phyloP scores from a whole-genome alignment of 192 early-diverging fungal species.

The Cladochytrium replicatum region DNA sequence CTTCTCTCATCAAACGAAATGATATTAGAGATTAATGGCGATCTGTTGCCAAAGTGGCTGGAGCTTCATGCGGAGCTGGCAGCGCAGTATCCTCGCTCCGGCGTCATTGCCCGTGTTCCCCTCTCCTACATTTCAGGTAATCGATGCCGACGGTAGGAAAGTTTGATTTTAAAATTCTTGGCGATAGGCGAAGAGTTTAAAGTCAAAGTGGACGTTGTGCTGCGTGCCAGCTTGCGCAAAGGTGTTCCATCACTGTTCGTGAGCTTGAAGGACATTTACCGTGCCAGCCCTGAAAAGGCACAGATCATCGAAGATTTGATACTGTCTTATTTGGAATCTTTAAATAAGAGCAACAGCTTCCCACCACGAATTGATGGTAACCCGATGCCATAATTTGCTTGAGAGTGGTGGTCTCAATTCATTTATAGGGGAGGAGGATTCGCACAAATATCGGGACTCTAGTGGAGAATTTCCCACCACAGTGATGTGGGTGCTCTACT shows the following conservation, averaged over 20 bases:
- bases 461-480: conserved; percentile 70
- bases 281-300: conserved; percentile 51
- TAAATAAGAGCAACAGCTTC: conserved; percentile 36
- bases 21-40: conserved; percentile 19
- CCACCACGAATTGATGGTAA: conserved; percentile 15
- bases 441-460: conserved; percentile 56
- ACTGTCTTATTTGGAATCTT: conserved; percentile 44
- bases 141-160: not conserved
- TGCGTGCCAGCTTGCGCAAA: conserved; percentile 69
- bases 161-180: not conserved
- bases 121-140: conserved; percentile 23
- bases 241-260: conserved; percentile 91
- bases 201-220: conserved; percentile 48
- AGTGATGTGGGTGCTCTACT: conserved; percentile 82
- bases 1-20: not conserved
- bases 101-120: conserved; percentile 65
- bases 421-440: conserved; percentile 31
- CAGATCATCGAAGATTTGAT: conserved; percentile 57
- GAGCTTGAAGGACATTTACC: conserved; percentile 65
- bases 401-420: conserved; percentile 14
- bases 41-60: conserved; percentile 14
- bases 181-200: conserved; percentile 26
- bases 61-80: conserved; percentile 40
- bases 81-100: conserved; percentile 70
- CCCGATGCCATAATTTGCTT: conserved; percentile 14